Evolutionary conservation across 371 early-diverging fungal species (phyloP).

Genomic region (Nematocida sp.): DNA sequence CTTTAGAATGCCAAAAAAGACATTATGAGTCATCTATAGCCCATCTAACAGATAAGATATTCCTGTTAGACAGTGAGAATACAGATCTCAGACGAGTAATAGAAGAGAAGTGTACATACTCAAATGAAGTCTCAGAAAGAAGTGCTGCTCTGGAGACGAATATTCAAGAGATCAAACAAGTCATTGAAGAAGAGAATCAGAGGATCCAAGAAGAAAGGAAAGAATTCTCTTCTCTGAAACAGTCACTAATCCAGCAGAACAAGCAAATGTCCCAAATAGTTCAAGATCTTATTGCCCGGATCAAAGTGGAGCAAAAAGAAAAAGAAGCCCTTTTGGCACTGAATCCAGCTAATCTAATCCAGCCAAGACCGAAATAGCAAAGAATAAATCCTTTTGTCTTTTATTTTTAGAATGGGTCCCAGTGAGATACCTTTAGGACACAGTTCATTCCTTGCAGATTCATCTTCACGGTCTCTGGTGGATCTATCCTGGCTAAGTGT

Average conservation of each 20-base stretch:
- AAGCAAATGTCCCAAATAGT: conserved; percentile 38
- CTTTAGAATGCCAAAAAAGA: conserved; percentile 46
- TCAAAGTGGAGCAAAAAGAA: conserved; percentile 40
- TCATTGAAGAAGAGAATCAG: conserved; percentile 39
- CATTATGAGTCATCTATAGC: conserved; percentile 19
- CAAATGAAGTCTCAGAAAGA: conserved; percentile 11
- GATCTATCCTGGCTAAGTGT: conserved; percentile 41
- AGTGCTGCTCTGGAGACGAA: conserved; percentile 22
- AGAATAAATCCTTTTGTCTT: neutral
- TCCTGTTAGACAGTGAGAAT: neutral
- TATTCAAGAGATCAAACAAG: conserved; percentile 27
- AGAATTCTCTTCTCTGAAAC: conserved; percentile 25
- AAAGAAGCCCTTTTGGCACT: neutral
- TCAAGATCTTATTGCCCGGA: conserved; percentile 31
- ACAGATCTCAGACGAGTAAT: neutral
- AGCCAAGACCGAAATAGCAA: neutral
- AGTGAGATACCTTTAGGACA: neutral
- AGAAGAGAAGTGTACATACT: conserved; percentile 4
- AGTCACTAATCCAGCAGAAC: conserved; percentile 24
- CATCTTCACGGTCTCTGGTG: conserved; percentile 36
- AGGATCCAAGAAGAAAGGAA: conserved; percentile 1
- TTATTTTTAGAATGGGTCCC: neutral
- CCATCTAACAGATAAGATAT: neutral
- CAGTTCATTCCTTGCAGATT: neutral
- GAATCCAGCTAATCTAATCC: neutral